Evolutionary conservation across 352 stramenopile species (phyloP).

Genomic region (Stramenopiles sp.): DNA sequence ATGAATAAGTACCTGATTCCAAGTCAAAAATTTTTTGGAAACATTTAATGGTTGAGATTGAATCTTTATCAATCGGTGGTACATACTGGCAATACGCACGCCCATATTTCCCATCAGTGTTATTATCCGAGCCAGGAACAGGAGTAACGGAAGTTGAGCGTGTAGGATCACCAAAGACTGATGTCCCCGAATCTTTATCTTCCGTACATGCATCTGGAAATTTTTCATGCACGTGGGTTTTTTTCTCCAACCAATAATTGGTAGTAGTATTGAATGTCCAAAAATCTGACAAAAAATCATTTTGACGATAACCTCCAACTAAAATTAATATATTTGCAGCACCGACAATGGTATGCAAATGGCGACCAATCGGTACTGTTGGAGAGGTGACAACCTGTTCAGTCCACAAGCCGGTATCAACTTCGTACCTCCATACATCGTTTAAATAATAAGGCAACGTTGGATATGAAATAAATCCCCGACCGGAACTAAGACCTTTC

Average conservation of each 20-base stretch:
- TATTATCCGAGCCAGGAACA: too few species aligned
- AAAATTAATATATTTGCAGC: conserved; percentile 56
- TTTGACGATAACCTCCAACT: conserved; percentile 72
- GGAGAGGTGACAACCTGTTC: conserved; percentile 25
- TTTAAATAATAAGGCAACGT: conserved; percentile 72
- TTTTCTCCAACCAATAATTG: conserved; percentile 66
- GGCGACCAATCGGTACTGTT: conserved; percentile 32
- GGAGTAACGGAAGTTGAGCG: background rate
- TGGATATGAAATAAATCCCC: conserved; percentile 52
- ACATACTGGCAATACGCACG: background rate
- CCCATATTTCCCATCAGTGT: background rate
- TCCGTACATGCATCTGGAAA: conserved; percentile 71
- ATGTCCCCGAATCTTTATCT: conserved; percentile 25
- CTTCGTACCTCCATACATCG: conserved; percentile 81
- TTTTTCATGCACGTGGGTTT: conserved; percentile 57
- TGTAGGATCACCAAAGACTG: background rate
- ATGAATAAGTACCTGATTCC: background rate
- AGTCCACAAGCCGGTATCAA: conserved; percentile 51
- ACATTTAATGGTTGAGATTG: too few species aligned
- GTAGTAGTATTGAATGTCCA: conserved; percentile 83
- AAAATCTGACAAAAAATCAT: conserved; percentile 78
- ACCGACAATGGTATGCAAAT: conserved; percentile 54
- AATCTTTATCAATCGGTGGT: background rate
- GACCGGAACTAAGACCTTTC: conserved; percentile 12
- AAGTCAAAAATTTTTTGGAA: too few species aligned